A percentile compares a stretch with the other conserved stretches of the same genome.
phyloP scores from a whole-genome alignment of 2,329 filamentous ascomycete species.

The Fusarium dimerum region DNA sequence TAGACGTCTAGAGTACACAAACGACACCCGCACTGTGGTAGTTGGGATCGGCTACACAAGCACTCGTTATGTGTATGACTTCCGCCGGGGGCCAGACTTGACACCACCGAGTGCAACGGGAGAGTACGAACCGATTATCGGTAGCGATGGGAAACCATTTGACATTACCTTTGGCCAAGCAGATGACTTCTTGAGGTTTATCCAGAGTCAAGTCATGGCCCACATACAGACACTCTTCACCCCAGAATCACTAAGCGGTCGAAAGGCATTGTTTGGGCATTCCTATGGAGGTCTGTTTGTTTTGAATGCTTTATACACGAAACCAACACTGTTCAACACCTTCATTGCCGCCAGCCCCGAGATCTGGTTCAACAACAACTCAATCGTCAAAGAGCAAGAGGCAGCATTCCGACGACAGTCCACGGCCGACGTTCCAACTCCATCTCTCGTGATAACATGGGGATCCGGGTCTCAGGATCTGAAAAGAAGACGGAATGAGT shows the following conservation, averaged over 20 bases:
- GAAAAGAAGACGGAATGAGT: conserved; percentile 28
- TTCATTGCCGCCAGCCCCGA: conserved; percentile 48
- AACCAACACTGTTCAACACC: conserved; percentile 43
- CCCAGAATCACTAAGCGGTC: conserved; percentile 33
- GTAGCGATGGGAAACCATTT: conserved; percentile 26
- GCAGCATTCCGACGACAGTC: conserved; percentile 23
- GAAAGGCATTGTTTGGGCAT: conserved; percentile 49
- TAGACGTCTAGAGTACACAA: conserved; percentile 26
- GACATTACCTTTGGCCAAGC: conserved; percentile 42
- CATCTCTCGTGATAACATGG: conserved; percentile 38
- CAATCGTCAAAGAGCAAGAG: conserved; percentile 37
- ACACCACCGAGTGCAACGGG: conserved; percentile 29
- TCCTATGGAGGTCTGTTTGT: conserved; percentile 51
- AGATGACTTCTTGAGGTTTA: conserved; percentile 45
- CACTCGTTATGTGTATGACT: conserved; percentile 30
- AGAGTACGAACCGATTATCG: conserved; percentile 27
- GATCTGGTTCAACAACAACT: conserved; percentile 48
- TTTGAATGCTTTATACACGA: conserved; percentile 44
- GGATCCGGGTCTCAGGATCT: conserved; percentile 34
- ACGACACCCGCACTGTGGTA: conserved; percentile 30
- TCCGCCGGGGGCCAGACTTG: conserved; percentile 32
- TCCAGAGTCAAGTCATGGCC: conserved; percentile 41
- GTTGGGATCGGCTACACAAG: conserved; percentile 37
- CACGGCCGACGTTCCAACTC: conserved; percentile 13
- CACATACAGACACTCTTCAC: conserved; percentile 33